Conservation (phyloP, 495 filamentous ascomycete genomes). For the Darksidea phi region DNA sequence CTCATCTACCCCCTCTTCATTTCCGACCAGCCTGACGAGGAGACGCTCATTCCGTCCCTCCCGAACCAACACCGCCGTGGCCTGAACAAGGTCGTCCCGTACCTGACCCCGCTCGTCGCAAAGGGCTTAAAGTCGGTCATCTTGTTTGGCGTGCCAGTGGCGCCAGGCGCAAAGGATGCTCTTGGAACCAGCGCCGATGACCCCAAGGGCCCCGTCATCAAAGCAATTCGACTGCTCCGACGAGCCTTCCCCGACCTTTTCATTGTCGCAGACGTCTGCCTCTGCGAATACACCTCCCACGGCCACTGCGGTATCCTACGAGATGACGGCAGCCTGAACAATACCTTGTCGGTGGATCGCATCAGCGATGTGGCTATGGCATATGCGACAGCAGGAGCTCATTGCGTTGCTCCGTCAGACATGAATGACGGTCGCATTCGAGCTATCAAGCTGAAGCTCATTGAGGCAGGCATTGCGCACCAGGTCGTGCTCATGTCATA, state of each 20-base stretch:
- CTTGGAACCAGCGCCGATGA: constrained; percentile 93
- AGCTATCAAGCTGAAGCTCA: constrained; percentile 94
- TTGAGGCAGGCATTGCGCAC: constrained; percentile 86
- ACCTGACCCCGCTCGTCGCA: constrained; percentile 77
- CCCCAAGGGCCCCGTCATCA: constrained; percentile 86
- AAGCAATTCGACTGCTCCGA: constrained; percentile 75
- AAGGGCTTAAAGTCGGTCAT: constrained; percentile 92
- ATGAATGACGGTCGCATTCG: constrained; percentile 98
- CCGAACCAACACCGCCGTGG: constrained; percentile 86
- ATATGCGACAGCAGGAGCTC: constrained; percentile 89
- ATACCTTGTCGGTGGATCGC: constrained; percentile 83
- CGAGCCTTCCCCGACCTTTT: constrained; percentile 83
- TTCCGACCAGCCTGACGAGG: constrained; percentile 89
- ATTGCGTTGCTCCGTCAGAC: constrained; percentile 94
- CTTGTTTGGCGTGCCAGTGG: constrained; percentile 88
- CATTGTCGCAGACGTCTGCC: constrained; percentile 87
- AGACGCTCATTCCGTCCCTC: constrained; percentile 82
- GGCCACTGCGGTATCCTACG: constrained; percentile 94
- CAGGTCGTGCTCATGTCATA: constrained; percentile 93
- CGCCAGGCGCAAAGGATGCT: constrained; percentile 77
- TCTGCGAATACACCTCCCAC: constrained; percentile 99
- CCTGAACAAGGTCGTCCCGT: constrained; percentile 78
- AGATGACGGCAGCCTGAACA: constrained; percentile 90
- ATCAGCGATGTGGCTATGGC: constrained; percentile 90
- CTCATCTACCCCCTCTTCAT: constrained; percentile 97